phyloP scores from a whole-genome alignment of 371 early-diverging fungal genomes.

The Mucor velutinosus region DNA sequence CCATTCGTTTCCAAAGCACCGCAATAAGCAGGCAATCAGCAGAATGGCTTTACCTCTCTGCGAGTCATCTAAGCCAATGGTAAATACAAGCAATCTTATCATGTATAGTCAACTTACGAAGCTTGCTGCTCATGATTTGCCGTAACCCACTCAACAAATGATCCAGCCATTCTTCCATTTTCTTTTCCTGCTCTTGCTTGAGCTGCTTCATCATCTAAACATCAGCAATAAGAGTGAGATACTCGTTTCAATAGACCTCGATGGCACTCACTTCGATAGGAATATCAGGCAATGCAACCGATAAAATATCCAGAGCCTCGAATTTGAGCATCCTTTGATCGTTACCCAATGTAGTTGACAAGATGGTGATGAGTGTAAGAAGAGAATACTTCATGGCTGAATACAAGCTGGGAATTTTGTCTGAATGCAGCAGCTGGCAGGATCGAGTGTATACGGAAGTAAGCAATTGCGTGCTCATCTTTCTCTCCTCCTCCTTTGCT shows the following conservation, averaged over 20 bases:
- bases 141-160: constrained; percentile 28
- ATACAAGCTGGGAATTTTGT: constrained; percentile 30
- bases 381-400: constrained; percentile 41
- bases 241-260: too few relatives aligned
- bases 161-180: constrained; percentile 19
- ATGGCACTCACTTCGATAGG: constrained; percentile 27
- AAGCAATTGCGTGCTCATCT: constrained; percentile 26
- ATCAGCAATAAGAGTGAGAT: not conserved
- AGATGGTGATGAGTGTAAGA: constrained; percentile 27
- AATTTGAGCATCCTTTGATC: constrained; percentile 42
- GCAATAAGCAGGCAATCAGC: constrained; percentile 31
- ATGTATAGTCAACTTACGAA: constrained; percentile 21
- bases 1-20: constrained; percentile 49
- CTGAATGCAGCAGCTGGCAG: constrained; percentile 26
- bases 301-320: constrained; percentile 32
- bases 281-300: constrained; percentile 26
- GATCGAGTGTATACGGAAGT: constrained; percentile 24
- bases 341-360: constrained; percentile 26
- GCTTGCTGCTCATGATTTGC: constrained; percentile 41
- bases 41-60: constrained; percentile 39
- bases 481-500: constrained; percentile 19
- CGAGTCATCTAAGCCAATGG: constrained; percentile 19
- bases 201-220: constrained; percentile 31
- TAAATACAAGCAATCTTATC: not conserved
- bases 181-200: constrained; percentile 25